Evolutionary conservation across 768 basidiomycete genomes (phyloP).

Genomic region (Lepiota subincarnata): DNA sequence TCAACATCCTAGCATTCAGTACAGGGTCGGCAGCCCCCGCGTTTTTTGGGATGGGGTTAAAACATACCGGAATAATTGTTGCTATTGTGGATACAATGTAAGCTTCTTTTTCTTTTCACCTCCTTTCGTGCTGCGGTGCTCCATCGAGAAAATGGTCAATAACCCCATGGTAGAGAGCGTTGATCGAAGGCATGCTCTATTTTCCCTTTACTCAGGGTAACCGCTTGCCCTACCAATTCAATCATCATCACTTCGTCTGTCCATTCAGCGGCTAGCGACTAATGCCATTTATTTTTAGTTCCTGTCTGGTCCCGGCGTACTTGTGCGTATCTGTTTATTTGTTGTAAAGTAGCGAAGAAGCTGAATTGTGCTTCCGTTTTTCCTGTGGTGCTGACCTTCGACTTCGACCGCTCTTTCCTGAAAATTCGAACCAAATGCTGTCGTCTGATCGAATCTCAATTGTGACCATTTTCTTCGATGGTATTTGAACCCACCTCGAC

Average conservation of each 20-base stretch:
- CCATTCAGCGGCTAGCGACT: background rate
- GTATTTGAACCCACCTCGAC: too few species aligned
- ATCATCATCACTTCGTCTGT: background rate
- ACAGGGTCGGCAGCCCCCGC: slow-evolving; percentile 58
- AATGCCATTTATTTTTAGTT: slow-evolving; percentile 18
- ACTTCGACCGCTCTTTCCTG: too few species aligned
- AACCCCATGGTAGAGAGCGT: background rate
- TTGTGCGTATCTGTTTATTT: slow-evolving; percentile 37
- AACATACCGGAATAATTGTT: slow-evolving; percentile 49
- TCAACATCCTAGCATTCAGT: slow-evolving; percentile 62
- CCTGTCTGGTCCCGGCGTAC: slow-evolving; percentile 54
- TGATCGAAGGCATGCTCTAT: too few species aligned
- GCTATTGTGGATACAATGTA: slow-evolving; percentile 38
- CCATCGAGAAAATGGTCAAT: background rate
- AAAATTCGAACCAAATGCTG: too few species aligned
- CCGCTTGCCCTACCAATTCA: too few species aligned
- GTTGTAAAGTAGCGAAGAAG: background rate
- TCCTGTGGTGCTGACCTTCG: too few species aligned
- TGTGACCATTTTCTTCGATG: too few species aligned
- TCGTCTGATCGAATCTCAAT: too few species aligned
- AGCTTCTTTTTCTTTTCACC: slow-evolving; percentile 12
- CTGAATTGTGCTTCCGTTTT: background rate
- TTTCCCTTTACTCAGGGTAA: too few species aligned
- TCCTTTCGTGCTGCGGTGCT: background rate
- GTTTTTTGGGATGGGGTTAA: slow-evolving; percentile 50